Evolutionary conservation across 2,329 filamentous ascomycete genomes (phyloP).

Genomic region (Pestalotiopsis sp.): DNA sequence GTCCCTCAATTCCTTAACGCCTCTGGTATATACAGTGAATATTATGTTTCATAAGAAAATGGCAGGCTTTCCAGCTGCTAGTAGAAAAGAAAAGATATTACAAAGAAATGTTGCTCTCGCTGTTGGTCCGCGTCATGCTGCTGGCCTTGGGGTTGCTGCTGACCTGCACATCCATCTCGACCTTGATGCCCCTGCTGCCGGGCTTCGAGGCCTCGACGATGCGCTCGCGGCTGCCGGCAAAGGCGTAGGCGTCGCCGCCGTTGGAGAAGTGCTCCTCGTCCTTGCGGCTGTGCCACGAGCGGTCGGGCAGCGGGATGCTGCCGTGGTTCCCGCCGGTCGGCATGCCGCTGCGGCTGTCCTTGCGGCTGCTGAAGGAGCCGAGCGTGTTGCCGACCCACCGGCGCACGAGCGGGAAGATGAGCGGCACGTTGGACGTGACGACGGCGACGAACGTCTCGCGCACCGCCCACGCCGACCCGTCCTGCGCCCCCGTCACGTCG

Average conservation of each 20-base stretch:
- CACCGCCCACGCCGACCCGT: slow-evolving; percentile 37
- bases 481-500: slow-evolving; percentile 36
- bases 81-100: neutral
- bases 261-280: neutral
- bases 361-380: neutral
- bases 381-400: neutral
- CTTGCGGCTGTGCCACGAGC: neutral
- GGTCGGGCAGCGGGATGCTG: neutral
- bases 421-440: slow-evolving; percentile 39
- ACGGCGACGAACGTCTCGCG: slow-evolving; percentile 38
- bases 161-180: slow-evolving; percentile 5
- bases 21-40: no score
- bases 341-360: slow-evolving; percentile 1
- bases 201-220: neutral
- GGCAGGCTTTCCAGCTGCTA: no score
- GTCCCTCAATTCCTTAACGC: no score
- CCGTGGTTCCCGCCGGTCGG: neutral
- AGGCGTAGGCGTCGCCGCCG: neutral
- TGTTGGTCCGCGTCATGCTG: neutral
- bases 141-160: neutral
- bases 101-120: neutral
- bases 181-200: neutral
- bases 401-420: slow-evolving; percentile 18
- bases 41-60: no score
- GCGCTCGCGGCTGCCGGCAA: neutral